A percentile compares a stretch with the other conserved stretches of the same genome.
phyloP scores from a whole-genome alignment of 2,329 filamentous ascomycete genomes.

The Penicillium sp. region DNA sequence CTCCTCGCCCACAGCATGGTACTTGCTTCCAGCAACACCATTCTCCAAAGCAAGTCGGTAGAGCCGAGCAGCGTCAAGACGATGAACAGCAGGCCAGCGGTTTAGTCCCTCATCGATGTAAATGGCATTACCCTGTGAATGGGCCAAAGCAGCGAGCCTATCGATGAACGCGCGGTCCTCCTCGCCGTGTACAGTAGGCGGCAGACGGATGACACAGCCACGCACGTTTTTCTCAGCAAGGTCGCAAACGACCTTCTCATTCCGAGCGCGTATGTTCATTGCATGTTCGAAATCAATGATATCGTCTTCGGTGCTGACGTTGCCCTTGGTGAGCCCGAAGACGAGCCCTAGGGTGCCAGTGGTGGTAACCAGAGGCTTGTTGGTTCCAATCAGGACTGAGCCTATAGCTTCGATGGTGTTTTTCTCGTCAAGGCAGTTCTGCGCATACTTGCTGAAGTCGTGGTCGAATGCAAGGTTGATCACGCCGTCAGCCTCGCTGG shows the following conservation, averaged over 20 bases:
- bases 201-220: constrained; percentile 37
- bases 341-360: constrained; percentile 35
- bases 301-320: constrained; percentile 32
- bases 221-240: constrained; percentile 32
- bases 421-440: constrained; percentile 30
- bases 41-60: constrained; percentile 43
- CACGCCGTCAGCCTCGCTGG: constrained; percentile 36
- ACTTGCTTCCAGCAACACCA: constrained; percentile 34
- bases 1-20: constrained; percentile 41
- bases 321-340: constrained; percentile 22
- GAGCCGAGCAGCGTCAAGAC: constrained; percentile 39
- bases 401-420: constrained; percentile 40
- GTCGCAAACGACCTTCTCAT: constrained; percentile 19
- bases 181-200: constrained; percentile 41
- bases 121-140: constrained; percentile 25
- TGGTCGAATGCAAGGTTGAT: constrained; percentile 46
- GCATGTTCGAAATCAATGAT: constrained; percentile 14
- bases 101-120: constrained; percentile 40
- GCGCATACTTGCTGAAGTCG: constrained; percentile 39
- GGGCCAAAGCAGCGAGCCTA: constrained; percentile 27
- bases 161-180: constrained; percentile 34
- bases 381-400: constrained; percentile 29
- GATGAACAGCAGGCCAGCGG: constrained; percentile 41
- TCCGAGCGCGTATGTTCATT: constrained; percentile 25
- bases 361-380: constrained; percentile 38